phyloP scores from a whole-genome alignment of 176 grass and related monocot genomes.

The Paspalum notatum region DNA sequence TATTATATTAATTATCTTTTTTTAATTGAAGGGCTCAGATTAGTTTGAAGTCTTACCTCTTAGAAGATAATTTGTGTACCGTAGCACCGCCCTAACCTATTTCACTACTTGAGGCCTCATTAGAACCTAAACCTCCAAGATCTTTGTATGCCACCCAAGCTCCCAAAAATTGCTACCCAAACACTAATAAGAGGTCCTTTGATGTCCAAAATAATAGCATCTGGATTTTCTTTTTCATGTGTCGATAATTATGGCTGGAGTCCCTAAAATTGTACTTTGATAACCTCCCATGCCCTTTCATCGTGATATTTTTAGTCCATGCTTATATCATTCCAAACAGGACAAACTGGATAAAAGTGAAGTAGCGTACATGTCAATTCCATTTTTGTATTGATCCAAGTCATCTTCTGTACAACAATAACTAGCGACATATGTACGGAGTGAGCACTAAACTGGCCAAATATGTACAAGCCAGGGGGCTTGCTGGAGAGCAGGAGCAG shows the following conservation, averaged over 20 bases:
- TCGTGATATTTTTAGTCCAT: too few species aligned
- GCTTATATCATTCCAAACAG: neutral
- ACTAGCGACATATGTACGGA: constrained; percentile 12
- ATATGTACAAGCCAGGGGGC: constrained; percentile 33
- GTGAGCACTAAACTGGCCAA: constrained; percentile 28
- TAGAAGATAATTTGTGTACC: too few species aligned
- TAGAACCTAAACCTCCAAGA: neutral
- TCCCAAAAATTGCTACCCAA: neutral
- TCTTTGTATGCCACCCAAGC: neutral
- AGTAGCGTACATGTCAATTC: neutral
- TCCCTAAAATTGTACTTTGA: neutral
- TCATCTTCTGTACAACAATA: constrained; percentile 41
- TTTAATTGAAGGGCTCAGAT: too few species aligned
- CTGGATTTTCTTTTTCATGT: neutral
- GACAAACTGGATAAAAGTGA: neutral
- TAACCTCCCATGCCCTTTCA: neutral
- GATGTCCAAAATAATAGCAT: neutral
- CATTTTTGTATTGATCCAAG: constrained; percentile 18
- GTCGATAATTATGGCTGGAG: neutral
- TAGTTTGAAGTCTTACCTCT: too few species aligned
- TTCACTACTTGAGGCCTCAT: neutral
- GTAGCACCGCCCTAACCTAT: too few species aligned
- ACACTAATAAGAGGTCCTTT: neutral
- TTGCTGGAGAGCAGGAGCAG: neutral
- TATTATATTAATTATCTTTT: too few species aligned